phyloP scores from a whole-genome alignment of 139 green algal genomes.

The Chlorella sp. region DNA sequence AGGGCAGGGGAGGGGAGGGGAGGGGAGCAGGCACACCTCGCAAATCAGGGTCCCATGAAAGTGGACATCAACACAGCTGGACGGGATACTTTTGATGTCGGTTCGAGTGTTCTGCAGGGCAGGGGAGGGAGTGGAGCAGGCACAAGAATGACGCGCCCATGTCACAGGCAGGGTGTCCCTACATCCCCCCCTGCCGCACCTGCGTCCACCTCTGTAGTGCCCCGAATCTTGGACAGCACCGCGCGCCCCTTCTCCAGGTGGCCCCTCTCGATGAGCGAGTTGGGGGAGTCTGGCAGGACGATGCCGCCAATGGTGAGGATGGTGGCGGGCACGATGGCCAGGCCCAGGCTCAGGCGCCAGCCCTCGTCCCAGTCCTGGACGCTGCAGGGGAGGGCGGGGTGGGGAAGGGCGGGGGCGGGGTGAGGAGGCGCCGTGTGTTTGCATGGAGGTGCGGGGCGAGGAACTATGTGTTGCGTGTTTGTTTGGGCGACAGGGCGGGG shows the following conservation, averaged over 20 bases:
- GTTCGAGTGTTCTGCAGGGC: too few relatives aligned
- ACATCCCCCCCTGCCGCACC: background rate
- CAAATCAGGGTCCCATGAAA: too few relatives aligned
- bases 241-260: slow-evolving; percentile 25
- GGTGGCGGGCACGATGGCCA: slow-evolving; percentile 41
- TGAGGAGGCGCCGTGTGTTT: background rate
- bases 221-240: slow-evolving; percentile 66
- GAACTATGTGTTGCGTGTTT: too few relatives aligned
- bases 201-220: slow-evolving; percentile 56
- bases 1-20: background rate
- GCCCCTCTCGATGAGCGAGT: slow-evolving; percentile 72
- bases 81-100: too few relatives aligned
- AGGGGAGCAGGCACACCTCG: background rate
- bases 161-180: too few relatives aligned
- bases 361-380: slow-evolving; percentile 32
- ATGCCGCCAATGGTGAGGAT: slow-evolving; percentile 57
- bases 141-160: too few relatives aligned
- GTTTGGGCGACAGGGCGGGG: too few relatives aligned
- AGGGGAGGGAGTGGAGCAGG: too few relatives aligned
- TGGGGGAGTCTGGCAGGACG: slow-evolving; percentile 80
- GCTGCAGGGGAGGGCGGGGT: background rate
- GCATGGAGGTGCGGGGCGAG: too few relatives aligned
- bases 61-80: too few relatives aligned
- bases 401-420: background rate
- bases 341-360: slow-evolving; percentile 48